These are phyloP conservation scores for Narthecium ossifragum DNA, from an alignment of 106 monocot species.

Conservation along the genomic window DNA sequence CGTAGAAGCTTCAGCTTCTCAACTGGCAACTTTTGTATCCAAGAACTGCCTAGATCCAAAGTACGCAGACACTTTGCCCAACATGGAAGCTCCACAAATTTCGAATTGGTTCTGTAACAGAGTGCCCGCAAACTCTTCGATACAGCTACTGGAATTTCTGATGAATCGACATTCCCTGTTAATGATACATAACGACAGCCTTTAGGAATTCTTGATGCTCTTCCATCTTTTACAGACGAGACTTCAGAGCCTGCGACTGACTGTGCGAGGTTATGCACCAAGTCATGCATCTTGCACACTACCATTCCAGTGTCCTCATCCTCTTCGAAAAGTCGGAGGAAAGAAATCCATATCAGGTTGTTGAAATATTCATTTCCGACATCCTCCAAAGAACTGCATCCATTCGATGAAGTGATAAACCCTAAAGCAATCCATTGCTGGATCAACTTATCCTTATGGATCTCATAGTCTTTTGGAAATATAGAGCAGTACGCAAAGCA, in stretches of 20 bases:
- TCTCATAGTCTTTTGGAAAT: constrained; percentile 26
- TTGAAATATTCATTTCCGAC: too few species aligned
- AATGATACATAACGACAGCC: constrained; percentile 10
- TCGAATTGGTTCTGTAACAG: background rate
- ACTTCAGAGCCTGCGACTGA: constrained; percentile 15
- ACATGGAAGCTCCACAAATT: background rate
- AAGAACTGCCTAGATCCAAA: constrained; percentile 15
- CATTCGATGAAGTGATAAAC: constrained; percentile 3
- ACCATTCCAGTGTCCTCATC: background rate
- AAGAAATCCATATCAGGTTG: constrained; percentile 22
- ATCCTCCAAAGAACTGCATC: background rate
- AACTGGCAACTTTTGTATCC: constrained; percentile 19
- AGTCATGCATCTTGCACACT: constrained; percentile 14
- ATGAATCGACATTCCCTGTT: background rate
- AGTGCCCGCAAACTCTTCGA: too few species aligned
- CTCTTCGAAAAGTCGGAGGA: constrained; percentile 15
- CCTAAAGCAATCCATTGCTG: constrained; percentile 30
- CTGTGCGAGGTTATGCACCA: constrained; percentile 24
- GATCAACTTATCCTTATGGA: constrained; percentile 16
- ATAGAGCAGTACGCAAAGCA: constrained; percentile 32
- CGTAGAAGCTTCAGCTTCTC: background rate
- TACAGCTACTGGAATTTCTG: too few species aligned
- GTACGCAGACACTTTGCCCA: constrained; percentile 10
- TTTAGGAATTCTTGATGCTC: background rate
- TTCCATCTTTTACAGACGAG: background rate